phyloP scores from a whole-genome alignment of 106 monocot species.

The Acanthochlamys bracteata region DNA sequence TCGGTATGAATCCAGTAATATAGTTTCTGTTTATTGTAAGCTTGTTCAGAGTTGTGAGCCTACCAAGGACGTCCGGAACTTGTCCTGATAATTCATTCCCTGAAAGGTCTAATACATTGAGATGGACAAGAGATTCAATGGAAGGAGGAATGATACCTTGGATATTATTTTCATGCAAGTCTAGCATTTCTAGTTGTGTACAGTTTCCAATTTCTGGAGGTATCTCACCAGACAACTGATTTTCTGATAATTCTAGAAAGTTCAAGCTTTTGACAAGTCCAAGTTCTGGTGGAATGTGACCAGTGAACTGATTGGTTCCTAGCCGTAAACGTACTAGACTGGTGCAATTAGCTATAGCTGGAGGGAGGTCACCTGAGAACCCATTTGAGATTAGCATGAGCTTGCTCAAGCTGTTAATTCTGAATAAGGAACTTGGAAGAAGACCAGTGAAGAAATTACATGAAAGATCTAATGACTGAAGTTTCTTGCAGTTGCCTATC shows the following conservation, averaged over 20 bases:
- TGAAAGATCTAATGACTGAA: constrained; percentile 83
- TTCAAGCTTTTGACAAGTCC: constrained; percentile 3
- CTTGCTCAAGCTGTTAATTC: constrained; percentile 72
- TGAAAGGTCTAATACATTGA: constrained; percentile 21
- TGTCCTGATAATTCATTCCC: constrained; percentile 11
- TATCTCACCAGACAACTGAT: constrained; percentile 10
- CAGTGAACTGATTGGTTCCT: constrained; percentile 6
- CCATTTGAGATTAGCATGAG: constrained; percentile 71
- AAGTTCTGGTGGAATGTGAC: constrained; percentile 12
- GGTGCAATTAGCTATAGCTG: constrained; percentile 77
- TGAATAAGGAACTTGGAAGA: constrained; percentile 59
- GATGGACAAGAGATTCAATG: constrained; percentile 5
- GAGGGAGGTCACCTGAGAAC: constrained; percentile 68
- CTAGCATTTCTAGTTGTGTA: constrained; percentile 15
- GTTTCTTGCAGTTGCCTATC: constrained; percentile 44
- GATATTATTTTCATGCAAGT: constrained; percentile 17
- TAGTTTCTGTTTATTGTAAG: constrained; percentile 16
- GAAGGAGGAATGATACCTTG: constrained; percentile 16
- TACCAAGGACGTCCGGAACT: constrained; percentile 15
- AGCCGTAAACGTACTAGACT: constrained; percentile 17
- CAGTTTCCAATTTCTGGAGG: constrained; percentile 9
- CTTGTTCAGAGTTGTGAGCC: constrained; percentile 14
- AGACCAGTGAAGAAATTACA: constrained; percentile 70
- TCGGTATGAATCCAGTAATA: constrained; percentile 17
- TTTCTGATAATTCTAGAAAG: constrained; percentile 19